phyloP scores from a whole-genome alignment of 2,329 filamentous ascomycete genomes.

The Thielaviopsis ethacetica region DNA sequence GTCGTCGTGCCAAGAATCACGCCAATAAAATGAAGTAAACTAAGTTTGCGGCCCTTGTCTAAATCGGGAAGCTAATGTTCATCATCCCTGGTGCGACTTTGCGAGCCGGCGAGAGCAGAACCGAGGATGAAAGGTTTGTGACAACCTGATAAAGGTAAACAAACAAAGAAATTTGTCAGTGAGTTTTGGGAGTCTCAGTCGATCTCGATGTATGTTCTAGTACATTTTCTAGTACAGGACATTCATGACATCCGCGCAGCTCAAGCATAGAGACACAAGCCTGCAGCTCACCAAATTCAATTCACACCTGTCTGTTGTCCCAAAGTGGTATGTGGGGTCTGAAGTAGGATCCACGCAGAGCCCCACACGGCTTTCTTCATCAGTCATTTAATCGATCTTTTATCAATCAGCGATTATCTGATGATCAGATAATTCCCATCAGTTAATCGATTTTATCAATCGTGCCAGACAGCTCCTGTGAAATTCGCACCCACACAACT shows the following conservation, averaged over 20 bases:
- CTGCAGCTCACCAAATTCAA: background rate
- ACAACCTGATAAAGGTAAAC: background rate
- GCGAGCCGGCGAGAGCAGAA: background rate
- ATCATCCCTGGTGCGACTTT: background rate
- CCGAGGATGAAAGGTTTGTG: background rate
- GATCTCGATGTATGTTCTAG: too few relatives aligned
- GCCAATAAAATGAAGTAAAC: background rate
- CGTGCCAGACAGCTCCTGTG: background rate
- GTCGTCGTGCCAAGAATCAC: background rate
- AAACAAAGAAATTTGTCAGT: background rate
- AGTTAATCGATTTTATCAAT: slow-evolving; percentile 3
- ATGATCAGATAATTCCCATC: slow-evolving; percentile 2
- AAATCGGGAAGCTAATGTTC: background rate
- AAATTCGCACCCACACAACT: background rate
- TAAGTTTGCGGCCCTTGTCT: background rate
- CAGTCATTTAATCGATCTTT: background rate
- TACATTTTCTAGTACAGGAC: too few relatives aligned
- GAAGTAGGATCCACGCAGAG: background rate
- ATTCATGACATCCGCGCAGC: too few relatives aligned
- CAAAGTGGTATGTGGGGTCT: background rate
- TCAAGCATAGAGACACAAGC: background rate
- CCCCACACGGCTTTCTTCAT: background rate
- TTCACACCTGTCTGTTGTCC: background rate
- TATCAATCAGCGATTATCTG: slow-evolving; percentile 5
- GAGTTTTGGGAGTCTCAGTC: too few relatives aligned